These are phyloP conservation scores for Somion occarium DNA, from an alignment of 1,284 basidiomycete genomes.

Conservation along the genomic window DNA sequence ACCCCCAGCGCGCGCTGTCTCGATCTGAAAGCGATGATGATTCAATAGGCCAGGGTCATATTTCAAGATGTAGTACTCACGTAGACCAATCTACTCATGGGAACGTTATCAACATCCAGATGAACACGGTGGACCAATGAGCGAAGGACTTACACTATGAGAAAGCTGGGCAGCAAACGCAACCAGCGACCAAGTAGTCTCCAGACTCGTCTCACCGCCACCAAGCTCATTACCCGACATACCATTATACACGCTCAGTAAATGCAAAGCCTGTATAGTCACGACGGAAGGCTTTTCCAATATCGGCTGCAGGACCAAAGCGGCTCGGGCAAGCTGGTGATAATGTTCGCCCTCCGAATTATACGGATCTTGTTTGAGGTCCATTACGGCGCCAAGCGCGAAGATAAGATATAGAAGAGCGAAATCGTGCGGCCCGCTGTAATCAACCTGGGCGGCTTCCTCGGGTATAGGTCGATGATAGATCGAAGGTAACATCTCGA, in stretches of 20 bases:
- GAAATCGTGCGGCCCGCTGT: constrained; percentile 43
- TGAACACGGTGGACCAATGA: too few species aligned
- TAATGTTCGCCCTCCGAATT: constrained; percentile 56
- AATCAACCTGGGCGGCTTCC: constrained; percentile 24
- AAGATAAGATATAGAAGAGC: constrained; percentile 56
- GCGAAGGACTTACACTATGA: constrained; percentile 27
- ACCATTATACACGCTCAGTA: constrained; percentile 52
- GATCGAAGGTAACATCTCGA: constrained; percentile 53
- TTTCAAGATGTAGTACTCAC: constrained; percentile 17
- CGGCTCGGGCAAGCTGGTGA: constrained; percentile 45
- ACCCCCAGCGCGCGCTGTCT: constrained; percentile 38
- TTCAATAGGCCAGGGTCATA: background rate
- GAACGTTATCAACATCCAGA: constrained; percentile 1
- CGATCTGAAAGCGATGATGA: constrained; percentile 29
- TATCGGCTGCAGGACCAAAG: constrained; percentile 31
- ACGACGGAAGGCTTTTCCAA: constrained; percentile 32
- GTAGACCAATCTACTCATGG: constrained; percentile 26
- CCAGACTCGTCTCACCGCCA: constrained; percentile 38
- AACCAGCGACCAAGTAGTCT: constrained; percentile 31
- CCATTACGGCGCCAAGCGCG: constrained; percentile 56
- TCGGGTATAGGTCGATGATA: constrained; percentile 38
- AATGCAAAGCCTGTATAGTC: constrained; percentile 46
- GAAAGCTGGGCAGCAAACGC: constrained; percentile 29
- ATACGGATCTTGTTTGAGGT: constrained; percentile 54
- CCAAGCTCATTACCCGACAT: constrained; percentile 49